Percentiles rank a stretch among this genome's conserved stretches.
Evolutionary conservation across 2,329 filamentous ascomycete genomes (phyloP).

Genomic region (Alternaria atra): DNA sequence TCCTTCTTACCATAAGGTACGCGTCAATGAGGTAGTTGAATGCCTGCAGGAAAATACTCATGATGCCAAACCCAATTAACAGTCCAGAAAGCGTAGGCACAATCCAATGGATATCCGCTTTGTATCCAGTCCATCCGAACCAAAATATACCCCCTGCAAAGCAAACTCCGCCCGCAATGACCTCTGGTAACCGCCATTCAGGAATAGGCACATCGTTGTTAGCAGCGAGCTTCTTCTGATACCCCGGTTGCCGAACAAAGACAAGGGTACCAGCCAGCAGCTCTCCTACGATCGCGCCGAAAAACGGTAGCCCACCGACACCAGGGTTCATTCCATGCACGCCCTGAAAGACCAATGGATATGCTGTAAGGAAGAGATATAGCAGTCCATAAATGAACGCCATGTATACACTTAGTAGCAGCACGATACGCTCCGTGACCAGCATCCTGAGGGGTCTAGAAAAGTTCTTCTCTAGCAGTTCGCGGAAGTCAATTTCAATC

Average conservation of each 20-base stretch:
- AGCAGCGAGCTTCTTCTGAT: conserved; percentile 63
- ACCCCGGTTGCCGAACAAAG: conserved; percentile 71
- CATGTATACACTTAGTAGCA: conserved; percentile 48
- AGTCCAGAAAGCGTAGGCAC: conserved; percentile 57
- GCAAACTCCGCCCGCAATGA: conserved; percentile 61
- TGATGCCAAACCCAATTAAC: conserved; percentile 65
- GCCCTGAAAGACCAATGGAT: conserved; percentile 78
- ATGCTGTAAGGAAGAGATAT: conserved; percentile 87
- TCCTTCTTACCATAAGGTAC: conserved; percentile 59
- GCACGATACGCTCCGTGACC: conserved; percentile 59
- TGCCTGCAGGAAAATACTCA: conserved; percentile 66
- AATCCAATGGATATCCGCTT: conserved; percentile 54
- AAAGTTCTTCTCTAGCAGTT: conserved; percentile 64
- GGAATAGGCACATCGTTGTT: conserved; percentile 62
- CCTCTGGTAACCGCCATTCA: conserved; percentile 66
- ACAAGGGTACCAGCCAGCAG: conserved; percentile 72
- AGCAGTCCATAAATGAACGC: conserved; percentile 69
- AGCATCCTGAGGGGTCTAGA: conserved; percentile 60
- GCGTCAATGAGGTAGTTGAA: conserved; percentile 70
- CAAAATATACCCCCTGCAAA: conserved; percentile 53
- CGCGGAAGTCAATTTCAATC: conserved; percentile 61
- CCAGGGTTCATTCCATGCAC: conserved; percentile 77
- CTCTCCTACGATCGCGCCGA: conserved; percentile 82
- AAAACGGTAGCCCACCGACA: conserved; percentile 79
- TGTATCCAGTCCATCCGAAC: conserved; percentile 57